Evolutionary conservation across 345 rosid species (phyloP).

Genomic region (Citrus medica): DNA sequence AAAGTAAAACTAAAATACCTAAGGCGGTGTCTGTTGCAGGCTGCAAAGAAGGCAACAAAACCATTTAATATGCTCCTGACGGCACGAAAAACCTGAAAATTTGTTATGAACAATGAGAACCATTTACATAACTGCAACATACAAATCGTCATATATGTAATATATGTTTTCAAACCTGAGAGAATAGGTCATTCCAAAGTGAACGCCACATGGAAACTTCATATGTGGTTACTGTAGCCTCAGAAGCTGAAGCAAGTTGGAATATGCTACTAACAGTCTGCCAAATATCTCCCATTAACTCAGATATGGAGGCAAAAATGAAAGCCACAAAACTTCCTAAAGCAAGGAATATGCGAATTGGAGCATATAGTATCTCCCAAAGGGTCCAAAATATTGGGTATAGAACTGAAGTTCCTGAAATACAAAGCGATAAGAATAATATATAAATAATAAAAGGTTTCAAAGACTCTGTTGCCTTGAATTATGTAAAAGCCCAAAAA

Average conservation of each 20-base stretch:
- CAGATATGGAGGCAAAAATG: constrained; percentile 39
- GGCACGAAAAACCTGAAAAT: constrained; percentile 84
- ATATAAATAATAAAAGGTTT: constrained; percentile 4
- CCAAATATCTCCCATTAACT: constrained; percentile 52
- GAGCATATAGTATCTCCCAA: constrained; percentile 68
- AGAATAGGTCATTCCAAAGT: constrained; percentile 96
- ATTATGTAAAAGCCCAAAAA: not conserved
- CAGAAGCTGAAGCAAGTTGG: constrained; percentile 60
- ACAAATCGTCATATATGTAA: not conserved
- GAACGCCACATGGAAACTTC: constrained; percentile 89
- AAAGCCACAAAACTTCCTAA: constrained; percentile 42
- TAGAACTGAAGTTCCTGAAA: constrained; percentile 56
- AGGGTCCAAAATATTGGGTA: constrained; percentile 62
- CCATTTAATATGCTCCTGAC: constrained; percentile 88
- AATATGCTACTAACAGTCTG: constrained; percentile 46
- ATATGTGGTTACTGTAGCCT: constrained; percentile 47
- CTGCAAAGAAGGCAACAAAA: constrained; percentile 75
- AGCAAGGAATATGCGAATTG: constrained; percentile 57
- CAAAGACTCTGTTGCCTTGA: not conserved
- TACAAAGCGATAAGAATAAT: not conserved
- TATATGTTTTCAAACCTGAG: constrained; percentile 52
- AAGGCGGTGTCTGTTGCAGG: constrained; percentile 98
- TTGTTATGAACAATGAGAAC: constrained; percentile 13
- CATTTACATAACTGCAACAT: not conserved
- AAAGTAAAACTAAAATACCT: constrained; percentile 41